Evolutionary conservation across 352 stramenopile species (phyloP).

Genomic region (Discostella stelligera): DNA sequence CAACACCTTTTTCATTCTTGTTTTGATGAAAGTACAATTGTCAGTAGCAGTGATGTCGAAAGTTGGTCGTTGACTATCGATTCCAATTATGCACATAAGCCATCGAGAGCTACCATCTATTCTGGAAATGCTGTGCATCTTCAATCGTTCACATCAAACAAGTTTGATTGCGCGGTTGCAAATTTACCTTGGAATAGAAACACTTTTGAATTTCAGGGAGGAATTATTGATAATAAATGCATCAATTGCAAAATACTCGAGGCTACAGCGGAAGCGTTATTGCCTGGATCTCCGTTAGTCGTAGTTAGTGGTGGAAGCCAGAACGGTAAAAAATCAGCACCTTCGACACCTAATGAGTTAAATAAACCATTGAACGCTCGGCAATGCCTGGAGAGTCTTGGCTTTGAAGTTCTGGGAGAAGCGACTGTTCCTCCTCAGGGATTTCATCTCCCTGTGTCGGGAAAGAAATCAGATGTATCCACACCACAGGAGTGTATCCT

Average conservation of each 20-base stretch:
- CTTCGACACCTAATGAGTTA: background rate
- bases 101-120: constrained; percentile 18
- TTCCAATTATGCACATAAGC: background rate
- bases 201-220: constrained; percentile 33
- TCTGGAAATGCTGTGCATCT: constrained; percentile 19
- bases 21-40: constrained; percentile 4
- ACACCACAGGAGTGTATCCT: background rate
- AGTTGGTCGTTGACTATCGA: constrained; percentile 5
- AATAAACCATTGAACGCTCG: constrained; percentile 3
- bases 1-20: constrained; percentile 35
- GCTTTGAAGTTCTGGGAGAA: constrained; percentile 50
- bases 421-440: constrained; percentile 45
- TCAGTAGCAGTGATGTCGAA: background rate
- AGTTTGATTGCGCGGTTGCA: constrained; percentile 53
- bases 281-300: constrained; percentile 42
- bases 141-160: background rate
- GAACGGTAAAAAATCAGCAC: background rate
- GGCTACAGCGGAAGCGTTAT: constrained; percentile 21
- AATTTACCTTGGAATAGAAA: constrained; percentile 67
- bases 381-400: constrained; percentile 21
- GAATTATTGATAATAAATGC: constrained; percentile 41
- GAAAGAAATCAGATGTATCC: constrained; percentile 42
- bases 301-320: constrained; percentile 43
- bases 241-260: constrained; percentile 45
- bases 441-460: constrained; percentile 48